Evolutionary conservation across 2,329 filamentous ascomycete species (phyloP), one percentile per base, ranked within the genome.

Genomic region (Pseudocercospora cruenta): DNA sequence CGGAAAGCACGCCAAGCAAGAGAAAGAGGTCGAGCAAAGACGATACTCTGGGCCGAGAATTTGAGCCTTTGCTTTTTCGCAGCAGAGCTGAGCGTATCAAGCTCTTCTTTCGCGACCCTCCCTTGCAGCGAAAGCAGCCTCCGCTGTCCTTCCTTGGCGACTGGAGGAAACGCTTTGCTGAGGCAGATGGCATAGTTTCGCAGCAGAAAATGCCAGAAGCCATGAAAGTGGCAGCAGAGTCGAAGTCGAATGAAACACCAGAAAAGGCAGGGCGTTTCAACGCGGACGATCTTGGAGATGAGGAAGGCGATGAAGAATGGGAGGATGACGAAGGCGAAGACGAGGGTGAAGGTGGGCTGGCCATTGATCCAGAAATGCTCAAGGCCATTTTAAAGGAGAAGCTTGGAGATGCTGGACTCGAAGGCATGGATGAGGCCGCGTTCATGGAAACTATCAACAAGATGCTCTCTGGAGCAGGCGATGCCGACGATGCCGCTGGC

Each of bases 391-490:
- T 79, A 8, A 69, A 70, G 36, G 67, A 74, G 54, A 76, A 70
- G 60, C 70, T 79, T 0, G 71, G 69, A 14, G 72, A 73, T 10
- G 71, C 71, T 16, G 77, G 76, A 0, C 67, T 78, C 19, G 69
- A 79, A 19, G 80, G 78, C 16, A 76, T 80, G 70, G 81, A 83
- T 65, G 78, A 81, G 43, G 72, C 75, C 14, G 77, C 79, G 12
- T 76, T 84, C 57, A 77, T 83, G 60, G 71, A 80, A 55, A 81
- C 79, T 16, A 78, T 81, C 4, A 75, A 78, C 69, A 78, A 82
- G 59, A 82, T 84, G 81, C 74, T 82, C 10, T 77, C 76, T 4
- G 78, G 79, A 31, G 74, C 80, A n/a, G 77, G 67, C 58, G 72
- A 74, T 7, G 77, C 77, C 26, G 81, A 82, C 58, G 81, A 81